Evolutionary conservation across 2,329 filamentous ascomycete genomes (phyloP).

Genomic region (Arthrocladium fulminans): DNA sequence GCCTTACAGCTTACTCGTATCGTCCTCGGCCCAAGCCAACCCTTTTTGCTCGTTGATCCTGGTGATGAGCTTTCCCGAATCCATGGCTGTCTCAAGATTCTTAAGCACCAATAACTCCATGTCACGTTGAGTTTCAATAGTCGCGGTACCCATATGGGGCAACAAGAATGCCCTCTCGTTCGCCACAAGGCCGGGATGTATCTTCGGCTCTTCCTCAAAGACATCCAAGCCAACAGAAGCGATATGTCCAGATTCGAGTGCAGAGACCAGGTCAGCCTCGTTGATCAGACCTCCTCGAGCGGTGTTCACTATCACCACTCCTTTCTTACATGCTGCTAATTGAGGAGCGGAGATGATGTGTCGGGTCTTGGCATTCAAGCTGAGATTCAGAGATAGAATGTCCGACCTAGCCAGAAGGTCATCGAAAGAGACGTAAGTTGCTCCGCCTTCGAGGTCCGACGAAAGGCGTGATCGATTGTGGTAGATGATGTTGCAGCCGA

Average conservation of each 20-base stretch:
- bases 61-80: slow-evolving; percentile 51
- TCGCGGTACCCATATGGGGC: slow-evolving; percentile 53
- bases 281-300: slow-evolving; percentile 38
- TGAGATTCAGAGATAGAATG: slow-evolving; percentile 39
- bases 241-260: slow-evolving; percentile 38
- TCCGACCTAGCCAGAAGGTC: slow-evolving; percentile 38
- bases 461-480: slow-evolving; percentile 38
- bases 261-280: slow-evolving; percentile 38
- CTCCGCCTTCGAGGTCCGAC: slow-evolving; percentile 33
- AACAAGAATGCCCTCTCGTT: slow-evolving; percentile 44
- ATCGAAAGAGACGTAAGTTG: slow-evolving; percentile 39
- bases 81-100: slow-evolving; percentile 49
- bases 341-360: slow-evolving; percentile 40
- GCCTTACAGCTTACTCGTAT: slow-evolving; percentile 1
- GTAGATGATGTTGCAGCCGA: slow-evolving; percentile 41
- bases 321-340: slow-evolving; percentile 38
- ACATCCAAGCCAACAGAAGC: slow-evolving; percentile 39
- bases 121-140: slow-evolving; percentile 52
- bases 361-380: slow-evolving; percentile 36
- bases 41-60: slow-evolving; percentile 52
- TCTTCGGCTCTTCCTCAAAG: slow-evolving; percentile 38
- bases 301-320: slow-evolving; percentile 37
- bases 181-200: slow-evolving; percentile 40
- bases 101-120: slow-evolving; percentile 53
- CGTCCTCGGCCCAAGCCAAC: slow-evolving; percentile 17